Conservation (phyloP, 2,329 filamentous ascomycete genomes). For the Tolypocladium pustulatum region DNA sequence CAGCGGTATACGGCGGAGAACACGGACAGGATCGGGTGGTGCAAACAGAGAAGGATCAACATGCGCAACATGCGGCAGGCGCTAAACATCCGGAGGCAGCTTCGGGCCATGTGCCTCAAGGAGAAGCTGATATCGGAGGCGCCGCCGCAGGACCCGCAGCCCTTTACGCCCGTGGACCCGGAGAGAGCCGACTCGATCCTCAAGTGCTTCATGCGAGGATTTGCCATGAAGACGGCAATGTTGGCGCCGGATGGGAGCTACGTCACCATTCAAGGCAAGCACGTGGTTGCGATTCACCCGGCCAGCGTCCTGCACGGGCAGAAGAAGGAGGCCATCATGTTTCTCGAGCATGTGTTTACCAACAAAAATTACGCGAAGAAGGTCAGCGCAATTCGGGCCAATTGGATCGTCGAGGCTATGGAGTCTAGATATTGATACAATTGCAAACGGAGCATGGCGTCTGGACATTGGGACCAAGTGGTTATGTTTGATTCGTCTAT, state of each 20-base stretch:
- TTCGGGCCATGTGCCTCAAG: constrained; percentile 43
- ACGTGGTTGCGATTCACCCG: constrained; percentile 51
- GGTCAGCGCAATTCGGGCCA: constrained; percentile 49
- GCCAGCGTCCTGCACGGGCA: constrained; percentile 51
- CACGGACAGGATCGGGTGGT: constrained; percentile 45
- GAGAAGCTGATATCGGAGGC: constrained; percentile 37
- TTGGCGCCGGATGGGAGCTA: constrained; percentile 51
- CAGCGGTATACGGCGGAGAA: constrained; percentile 50
- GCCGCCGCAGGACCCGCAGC: constrained; percentile 41
- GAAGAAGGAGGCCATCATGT: constrained; percentile 59
- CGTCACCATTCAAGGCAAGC: constrained; percentile 47
- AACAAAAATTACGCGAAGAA: constrained; percentile 58
- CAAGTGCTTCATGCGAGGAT: constrained; percentile 52
- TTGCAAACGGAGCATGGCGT: neutral
- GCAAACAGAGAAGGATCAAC: constrained; percentile 45
- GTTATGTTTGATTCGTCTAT: neutral
- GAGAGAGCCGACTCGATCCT: constrained; percentile 44
- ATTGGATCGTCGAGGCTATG: constrained; percentile 46
- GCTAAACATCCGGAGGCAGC: constrained; percentile 50
- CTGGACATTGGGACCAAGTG: neutral
- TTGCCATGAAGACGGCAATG: constrained; percentile 49
- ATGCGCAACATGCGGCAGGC: constrained; percentile 52
- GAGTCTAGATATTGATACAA: constrained; percentile 14
- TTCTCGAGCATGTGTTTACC: constrained; percentile 56
- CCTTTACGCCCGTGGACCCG: constrained; percentile 42